These are phyloP conservation scores for Tribonema minus DNA, from an alignment of 108 stramenopile species.

Conservation along the genomic window DNA sequence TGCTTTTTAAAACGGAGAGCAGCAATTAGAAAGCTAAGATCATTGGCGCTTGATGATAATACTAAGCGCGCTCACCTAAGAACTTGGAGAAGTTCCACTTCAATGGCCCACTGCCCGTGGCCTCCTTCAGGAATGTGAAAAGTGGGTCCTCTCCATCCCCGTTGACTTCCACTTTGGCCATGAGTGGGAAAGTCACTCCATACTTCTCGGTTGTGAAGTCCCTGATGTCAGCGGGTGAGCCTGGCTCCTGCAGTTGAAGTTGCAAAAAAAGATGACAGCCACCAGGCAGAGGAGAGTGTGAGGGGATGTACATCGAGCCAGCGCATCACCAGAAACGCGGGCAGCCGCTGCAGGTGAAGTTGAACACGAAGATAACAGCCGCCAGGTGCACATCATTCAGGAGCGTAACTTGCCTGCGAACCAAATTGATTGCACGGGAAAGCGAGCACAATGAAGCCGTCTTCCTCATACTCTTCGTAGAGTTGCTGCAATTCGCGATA, in stretches of 20 bases:
- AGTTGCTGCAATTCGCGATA: slow-evolving; percentile 38
- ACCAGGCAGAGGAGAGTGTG: background rate
- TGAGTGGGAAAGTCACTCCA: slow-evolving; percentile 28
- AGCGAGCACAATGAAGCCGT: slow-evolving; percentile 11
- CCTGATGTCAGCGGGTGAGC: background rate
- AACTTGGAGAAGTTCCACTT: slow-evolving; percentile 41
- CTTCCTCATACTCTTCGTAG: background rate
- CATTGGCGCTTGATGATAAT: no score
- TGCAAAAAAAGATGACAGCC: background rate
- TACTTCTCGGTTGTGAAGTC: background rate
- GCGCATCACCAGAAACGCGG: no score
- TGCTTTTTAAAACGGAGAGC: no score
- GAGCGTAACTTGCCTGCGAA: background rate
- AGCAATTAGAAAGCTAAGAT: no score
- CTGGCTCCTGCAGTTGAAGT: slow-evolving; percentile 1
- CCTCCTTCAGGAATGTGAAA: slow-evolving; percentile 31
- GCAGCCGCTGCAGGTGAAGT: background rate
- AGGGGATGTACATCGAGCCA: no score
- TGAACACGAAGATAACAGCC: background rate
- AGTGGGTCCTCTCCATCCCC: slow-evolving; percentile 13
- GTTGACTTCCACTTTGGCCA: slow-evolving; percentile 36
- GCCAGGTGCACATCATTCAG: background rate
- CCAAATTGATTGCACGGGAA: slow-evolving; percentile 48
- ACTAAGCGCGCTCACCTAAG: background rate
- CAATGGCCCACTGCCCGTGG: background rate